phyloP scores from a whole-genome alignment of 495 filamentous ascomycete species.

The Hypoxylon cercidicola region DNA sequence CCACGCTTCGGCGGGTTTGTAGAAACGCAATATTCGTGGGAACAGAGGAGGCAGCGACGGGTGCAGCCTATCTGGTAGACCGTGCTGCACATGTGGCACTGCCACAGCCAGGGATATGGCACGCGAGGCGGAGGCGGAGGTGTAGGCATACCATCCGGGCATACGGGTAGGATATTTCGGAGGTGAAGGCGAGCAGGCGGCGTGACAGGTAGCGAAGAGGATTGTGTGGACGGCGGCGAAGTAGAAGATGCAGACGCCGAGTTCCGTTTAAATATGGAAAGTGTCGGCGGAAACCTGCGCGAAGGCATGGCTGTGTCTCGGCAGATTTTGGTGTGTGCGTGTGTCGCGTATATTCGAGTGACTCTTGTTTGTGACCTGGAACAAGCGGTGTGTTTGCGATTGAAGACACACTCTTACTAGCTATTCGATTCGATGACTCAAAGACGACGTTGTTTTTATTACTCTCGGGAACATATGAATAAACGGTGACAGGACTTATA shows the following conservation, averaged over 20 bases:
- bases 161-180: constrained; percentile 39
- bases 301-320: constrained; percentile 24
- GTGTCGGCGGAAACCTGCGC: constrained; percentile 31
- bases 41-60: constrained; percentile 57
- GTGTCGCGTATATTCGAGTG: constrained; percentile 12
- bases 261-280: constrained; percentile 28
- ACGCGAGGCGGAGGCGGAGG: constrained; percentile 41
- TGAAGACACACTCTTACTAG: not conserved
- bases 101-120: constrained; percentile 57
- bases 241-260: constrained; percentile 1
- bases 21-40: constrained; percentile 53
- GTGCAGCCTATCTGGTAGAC: constrained; percentile 55
- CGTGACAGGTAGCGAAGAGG: constrained; percentile 21
- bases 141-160: constrained; percentile 40
- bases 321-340: not conserved
- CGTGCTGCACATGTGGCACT: constrained; percentile 53
- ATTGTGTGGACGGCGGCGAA: constrained; percentile 2
- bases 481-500: constrained; percentile 4
- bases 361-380: constrained; percentile 1
- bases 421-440: constrained; percentile 18
- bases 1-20: constrained; percentile 23
- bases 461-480: not conserved
- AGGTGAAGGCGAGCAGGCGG: constrained; percentile 47
- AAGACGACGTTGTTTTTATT: not conserved
- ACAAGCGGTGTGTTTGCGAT: constrained; percentile 22